Conservation (phyloP, 202 grass and related monocot genomes). For the Elaeis oleifera region DNA sequence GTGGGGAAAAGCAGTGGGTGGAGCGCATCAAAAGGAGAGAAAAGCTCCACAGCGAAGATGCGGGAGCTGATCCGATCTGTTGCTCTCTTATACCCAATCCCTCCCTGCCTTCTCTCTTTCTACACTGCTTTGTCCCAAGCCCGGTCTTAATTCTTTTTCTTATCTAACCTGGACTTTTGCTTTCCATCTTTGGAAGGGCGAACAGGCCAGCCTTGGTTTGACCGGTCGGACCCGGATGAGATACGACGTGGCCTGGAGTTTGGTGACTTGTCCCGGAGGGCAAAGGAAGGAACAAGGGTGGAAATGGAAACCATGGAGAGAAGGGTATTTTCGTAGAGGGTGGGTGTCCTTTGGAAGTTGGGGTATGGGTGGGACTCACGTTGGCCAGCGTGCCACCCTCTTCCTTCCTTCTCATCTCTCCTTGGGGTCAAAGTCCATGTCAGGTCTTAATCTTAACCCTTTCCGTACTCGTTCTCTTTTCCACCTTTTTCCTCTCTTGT, state of each 20-base stretch:
- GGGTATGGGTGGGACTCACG: constrained; percentile 1
- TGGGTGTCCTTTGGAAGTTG: too few relatives aligned
- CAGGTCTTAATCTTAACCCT: constrained; percentile 10
- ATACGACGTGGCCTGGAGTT: too few relatives aligned
- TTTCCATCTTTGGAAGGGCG: too few relatives aligned
- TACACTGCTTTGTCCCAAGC: too few relatives aligned
- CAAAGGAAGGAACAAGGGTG: constrained; percentile 19
- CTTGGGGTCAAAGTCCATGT: constrained; percentile 33
- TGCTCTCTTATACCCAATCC: background rate
- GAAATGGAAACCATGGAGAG: constrained; percentile 39
- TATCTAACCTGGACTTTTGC: too few relatives aligned
- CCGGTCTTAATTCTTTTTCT: too few relatives aligned
- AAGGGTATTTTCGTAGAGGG: background rate
- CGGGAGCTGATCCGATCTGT: background rate
- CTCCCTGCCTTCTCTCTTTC: background rate
- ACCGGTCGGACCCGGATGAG: too few relatives aligned
- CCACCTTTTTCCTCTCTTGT: constrained; percentile 14
- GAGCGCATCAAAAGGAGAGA: background rate
- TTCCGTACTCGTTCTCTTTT: constrained; percentile 24
- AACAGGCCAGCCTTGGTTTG: too few relatives aligned
- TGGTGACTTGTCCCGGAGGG: too few relatives aligned
- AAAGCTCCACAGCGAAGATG: background rate
- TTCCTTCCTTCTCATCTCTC: background rate
- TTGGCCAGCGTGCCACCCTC: constrained; percentile 14
- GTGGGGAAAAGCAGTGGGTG: too few relatives aligned